Evolutionary conservation across 169 alveolate species (phyloP).

Genomic region (Eimeria maxima): DNA sequence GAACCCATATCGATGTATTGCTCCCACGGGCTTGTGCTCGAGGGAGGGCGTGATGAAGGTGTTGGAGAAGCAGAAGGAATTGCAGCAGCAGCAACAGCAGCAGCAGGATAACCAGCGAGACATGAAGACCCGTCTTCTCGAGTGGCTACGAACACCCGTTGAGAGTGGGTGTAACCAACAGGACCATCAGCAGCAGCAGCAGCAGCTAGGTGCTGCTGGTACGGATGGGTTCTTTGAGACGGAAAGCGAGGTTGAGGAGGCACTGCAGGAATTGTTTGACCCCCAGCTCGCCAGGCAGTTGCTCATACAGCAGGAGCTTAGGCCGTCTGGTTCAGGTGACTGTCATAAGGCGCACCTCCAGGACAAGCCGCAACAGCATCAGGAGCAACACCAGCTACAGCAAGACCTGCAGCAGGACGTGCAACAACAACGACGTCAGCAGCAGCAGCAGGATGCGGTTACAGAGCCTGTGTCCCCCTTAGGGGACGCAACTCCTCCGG

Average conservation of each 20-base stretch:
- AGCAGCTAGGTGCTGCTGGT: slow-evolving; percentile 24
- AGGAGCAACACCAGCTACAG: not conserved
- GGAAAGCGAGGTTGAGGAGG: slow-evolving; percentile 66
- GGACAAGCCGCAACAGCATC: slow-evolving; percentile 30
- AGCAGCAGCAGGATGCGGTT: slow-evolving; percentile 36
- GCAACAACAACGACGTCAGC: slow-evolving; percentile 23
- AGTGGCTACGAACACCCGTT: slow-evolving; percentile 21
- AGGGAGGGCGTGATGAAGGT: slow-evolving; percentile 69
- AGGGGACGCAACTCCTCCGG: slow-evolving; percentile 69
- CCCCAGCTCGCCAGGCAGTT: slow-evolving; percentile 72
- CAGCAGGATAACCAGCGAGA: slow-evolving; percentile 61
- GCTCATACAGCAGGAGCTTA: slow-evolving; percentile 47
- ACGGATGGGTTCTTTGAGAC: slow-evolving; percentile 69
- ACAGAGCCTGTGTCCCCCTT: slow-evolving; percentile 44
- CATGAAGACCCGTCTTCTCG: slow-evolving; percentile 51
- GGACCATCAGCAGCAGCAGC: not conserved
- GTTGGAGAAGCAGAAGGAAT: slow-evolving; percentile 64
- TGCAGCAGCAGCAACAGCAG: slow-evolving; percentile 68
- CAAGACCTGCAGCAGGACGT: slow-evolving; percentile 45
- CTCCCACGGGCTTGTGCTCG: slow-evolving; percentile 66
- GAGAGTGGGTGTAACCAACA: not conserved
- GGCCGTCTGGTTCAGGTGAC: not conserved
- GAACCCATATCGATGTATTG: slow-evolving; percentile 63
- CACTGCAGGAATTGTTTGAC: slow-evolving; percentile 60
- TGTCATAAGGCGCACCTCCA: slow-evolving; percentile 17